phyloP scores from a whole-genome alignment of 202 grass and related monocot species.

The Elaeis oleifera region DNA sequence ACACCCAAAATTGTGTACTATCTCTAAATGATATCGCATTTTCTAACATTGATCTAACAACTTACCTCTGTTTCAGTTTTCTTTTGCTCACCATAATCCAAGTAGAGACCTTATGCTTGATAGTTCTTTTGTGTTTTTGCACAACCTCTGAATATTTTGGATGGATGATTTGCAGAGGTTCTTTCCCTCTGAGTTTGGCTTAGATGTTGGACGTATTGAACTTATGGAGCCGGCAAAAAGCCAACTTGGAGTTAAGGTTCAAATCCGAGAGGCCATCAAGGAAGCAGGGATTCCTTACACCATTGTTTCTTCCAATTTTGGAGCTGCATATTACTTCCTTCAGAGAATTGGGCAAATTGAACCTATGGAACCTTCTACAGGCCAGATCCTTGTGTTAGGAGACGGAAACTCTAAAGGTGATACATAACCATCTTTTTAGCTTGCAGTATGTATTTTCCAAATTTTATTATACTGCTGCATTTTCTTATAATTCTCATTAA shows the following conservation, averaged over 20 bases:
- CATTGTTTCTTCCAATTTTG: constrained; percentile 30
- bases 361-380: neutral
- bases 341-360: neutral
- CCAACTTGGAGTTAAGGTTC: constrained; percentile 11
- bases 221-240: constrained; percentile 21
- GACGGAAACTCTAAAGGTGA: constrained; percentile 28
- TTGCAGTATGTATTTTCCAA: no score
- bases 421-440: no score
- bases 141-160: no score
- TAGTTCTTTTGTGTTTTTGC: no score
- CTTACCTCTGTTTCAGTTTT: no score
- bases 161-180: constrained; percentile 7
- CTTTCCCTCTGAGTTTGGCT: constrained; percentile 39
- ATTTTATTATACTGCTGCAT: no score
- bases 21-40: no score
- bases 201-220: constrained; percentile 10
- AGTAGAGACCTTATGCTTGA: no score
- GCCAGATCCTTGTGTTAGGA: constrained; percentile 12
- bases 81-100: no score
- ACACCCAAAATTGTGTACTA: no score
- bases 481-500: no score
- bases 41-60: no score
- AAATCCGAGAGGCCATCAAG: constrained; percentile 7
- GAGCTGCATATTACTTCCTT: constrained; percentile 12
- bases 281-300: constrained; percentile 33